Base-by-base conservation (phyloP, 192 early-diverging fungal species). In the Coemansia sp. region DNA sequence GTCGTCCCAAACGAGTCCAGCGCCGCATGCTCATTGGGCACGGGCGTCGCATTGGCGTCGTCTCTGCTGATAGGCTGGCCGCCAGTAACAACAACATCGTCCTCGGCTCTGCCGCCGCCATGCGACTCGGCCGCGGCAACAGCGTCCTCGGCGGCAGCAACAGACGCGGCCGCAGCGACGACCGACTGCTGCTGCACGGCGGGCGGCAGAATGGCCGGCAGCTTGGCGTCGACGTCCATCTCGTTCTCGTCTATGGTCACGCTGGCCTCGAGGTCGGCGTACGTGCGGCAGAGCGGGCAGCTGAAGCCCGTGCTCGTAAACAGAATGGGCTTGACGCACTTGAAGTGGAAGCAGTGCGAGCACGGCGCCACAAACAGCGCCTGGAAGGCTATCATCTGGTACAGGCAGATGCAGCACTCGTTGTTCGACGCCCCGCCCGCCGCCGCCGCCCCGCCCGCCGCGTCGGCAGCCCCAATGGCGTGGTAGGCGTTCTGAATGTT, bases 361-460 rank as follows among this genome's bases (percentile, higher is more conserved):
- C 95, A 97, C 8, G 95, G 95, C 2, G 94, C 94, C 39, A 95
- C 86, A 79, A 97, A 97, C 71, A 97, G 88, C 20, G 94, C 90
- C 82, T 97, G 95, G 85, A 89, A 92, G 38, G 94, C 92, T 6
- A 88, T 87, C 74, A 97, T 94, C 63, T 90, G 85, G 79, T 88
- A 92, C 74, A 96, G 85, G 80, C 95, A 97, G 74, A 97, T 97
- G 75, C 94, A 96, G 83, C 95, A 95, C 81, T 95, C 91, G 69
- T 75, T 82, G 66, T 76, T 78, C 60, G 77, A 69, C 16, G 49
- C 73, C 52, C 74, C n/a, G 94, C 81, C 69, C 24, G 49, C 73
- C 52, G 72, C 16, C 11, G 15, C 46, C 16, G 29, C 24, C 3
- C 78, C 87, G n/a, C 81, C 78, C 10, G 40, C 78, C 18, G 68